A percentile compares a stretch with the other conserved stretches of the same genome.
These are phyloP conservation scores for Stereocaulon alpinum DNA, from an alignment of 495 filamentous ascomycete genomes.

Conservation along the genomic window DNA sequence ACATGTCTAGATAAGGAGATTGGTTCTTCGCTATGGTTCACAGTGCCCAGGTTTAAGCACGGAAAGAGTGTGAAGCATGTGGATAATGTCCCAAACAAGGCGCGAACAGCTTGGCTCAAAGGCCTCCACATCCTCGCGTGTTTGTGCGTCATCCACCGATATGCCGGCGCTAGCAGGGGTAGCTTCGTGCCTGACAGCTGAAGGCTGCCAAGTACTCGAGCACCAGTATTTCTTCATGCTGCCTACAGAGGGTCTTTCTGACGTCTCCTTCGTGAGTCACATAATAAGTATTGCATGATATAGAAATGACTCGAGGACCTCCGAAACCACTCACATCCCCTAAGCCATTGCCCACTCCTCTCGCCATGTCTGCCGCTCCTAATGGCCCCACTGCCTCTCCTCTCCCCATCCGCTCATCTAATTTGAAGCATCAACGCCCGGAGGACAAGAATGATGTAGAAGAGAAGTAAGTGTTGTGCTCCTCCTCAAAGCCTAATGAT, in stretches of 20 bases:
- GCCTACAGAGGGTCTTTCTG: neutral
- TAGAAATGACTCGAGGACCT: slow-evolving; percentile 12
- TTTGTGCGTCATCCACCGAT: slow-evolving; percentile 1
- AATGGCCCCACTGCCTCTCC: slow-evolving; percentile 16
- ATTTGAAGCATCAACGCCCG: neutral
- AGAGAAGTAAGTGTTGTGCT: neutral
- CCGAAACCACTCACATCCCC: slow-evolving; percentile 4
- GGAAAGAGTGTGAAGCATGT: neutral
- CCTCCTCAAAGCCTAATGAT: no score
- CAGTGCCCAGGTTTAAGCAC: neutral
- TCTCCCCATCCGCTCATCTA: slow-evolving; percentile 12
- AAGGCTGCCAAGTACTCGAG: neutral
- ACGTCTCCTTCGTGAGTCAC: neutral
- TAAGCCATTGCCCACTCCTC: slow-evolving; percentile 21
- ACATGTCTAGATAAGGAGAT: no score
- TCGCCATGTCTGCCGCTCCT: slow-evolving; percentile 19
- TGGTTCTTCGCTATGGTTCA: no score
- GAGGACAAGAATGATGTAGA: neutral
- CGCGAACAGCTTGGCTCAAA: neutral
- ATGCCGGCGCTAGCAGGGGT: slow-evolving; percentile 7
- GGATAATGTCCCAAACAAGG: neutral
- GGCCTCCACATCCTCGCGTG: neutral
- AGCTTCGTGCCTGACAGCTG: neutral
- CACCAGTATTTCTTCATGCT: neutral
- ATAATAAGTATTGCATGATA: neutral